Percentiles rank a stretch among this genome's conserved stretches.
These are phyloP conservation scores for Neofusicoccum umdonicola DNA, from an alignment of 2,329 filamentous ascomycete species.

Conservation along the genomic window DNA sequence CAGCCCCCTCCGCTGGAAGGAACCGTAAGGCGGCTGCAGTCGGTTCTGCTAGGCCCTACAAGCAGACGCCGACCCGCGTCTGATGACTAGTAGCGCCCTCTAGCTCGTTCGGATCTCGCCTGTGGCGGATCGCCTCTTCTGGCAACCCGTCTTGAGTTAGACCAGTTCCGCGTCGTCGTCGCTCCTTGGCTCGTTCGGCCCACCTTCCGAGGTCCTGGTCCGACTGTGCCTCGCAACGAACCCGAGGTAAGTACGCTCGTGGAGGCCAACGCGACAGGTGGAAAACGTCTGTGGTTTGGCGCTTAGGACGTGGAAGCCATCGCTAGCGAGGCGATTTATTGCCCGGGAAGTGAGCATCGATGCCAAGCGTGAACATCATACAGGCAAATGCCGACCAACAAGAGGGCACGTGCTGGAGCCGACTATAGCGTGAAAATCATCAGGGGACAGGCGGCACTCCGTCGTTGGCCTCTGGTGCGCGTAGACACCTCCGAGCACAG, in stretches of 20 bases:
- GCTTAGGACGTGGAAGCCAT: not conserved
- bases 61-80: constrained; percentile 5
- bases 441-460: not conserved
- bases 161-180: not conserved
- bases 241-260: not conserved
- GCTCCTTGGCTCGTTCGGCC: not conserved
- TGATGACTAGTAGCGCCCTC: constrained; percentile 1
- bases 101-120: constrained; percentile 4
- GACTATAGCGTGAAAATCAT: not conserved
- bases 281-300: not conserved
- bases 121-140: constrained; percentile 6
- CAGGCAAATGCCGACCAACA: constrained; percentile 1
- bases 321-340: not conserved
- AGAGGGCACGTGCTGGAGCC: not conserved
- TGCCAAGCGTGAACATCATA: not conserved
- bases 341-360: not conserved
- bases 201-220: not conserved
- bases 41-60: not conserved
- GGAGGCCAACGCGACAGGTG: not conserved
- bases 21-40: not conserved
- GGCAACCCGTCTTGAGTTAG: constrained; percentile 7
- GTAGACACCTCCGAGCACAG: not conserved
- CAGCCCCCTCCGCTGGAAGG: not conserved
- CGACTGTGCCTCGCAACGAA: not conserved
- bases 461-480: not conserved